These are phyloP conservation scores for Wallemia mellicola DNA, from an alignment of 1,284 basidiomycete species.

Conservation along the genomic window DNA sequence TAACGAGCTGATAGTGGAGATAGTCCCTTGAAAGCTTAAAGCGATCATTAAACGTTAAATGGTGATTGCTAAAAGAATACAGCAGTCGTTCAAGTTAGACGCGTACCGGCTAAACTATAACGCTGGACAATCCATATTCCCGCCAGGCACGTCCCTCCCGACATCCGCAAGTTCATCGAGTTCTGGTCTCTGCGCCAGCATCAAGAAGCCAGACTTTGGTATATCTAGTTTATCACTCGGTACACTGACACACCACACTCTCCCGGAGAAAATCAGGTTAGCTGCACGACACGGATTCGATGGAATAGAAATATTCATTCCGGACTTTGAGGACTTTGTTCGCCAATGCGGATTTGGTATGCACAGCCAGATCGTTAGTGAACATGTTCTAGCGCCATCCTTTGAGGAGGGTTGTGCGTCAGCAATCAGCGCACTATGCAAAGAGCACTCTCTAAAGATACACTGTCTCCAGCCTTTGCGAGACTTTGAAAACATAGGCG, in stretches of 20 bases:
- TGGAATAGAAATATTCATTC: slow-evolving; percentile 5
- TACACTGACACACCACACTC: slow-evolving; percentile 3
- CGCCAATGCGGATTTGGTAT: slow-evolving; percentile 2
- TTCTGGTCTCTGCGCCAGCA: not conserved
- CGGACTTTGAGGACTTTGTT: slow-evolving; percentile 5
- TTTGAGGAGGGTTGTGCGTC: slow-evolving; percentile 2
- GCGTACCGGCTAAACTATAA: not conserved
- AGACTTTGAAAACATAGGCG: slow-evolving; percentile 3
- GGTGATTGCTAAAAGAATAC: not conserved
- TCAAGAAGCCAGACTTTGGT: slow-evolving; percentile 1
- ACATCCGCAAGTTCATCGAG: not conserved
- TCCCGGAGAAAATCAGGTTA: slow-evolving; percentile 4
- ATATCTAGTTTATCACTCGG: slow-evolving; percentile 4
- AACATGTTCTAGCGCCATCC: not conserved
- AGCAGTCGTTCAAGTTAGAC: not conserved
- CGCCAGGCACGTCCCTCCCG: not conserved
- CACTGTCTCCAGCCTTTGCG: slow-evolving; percentile 4
- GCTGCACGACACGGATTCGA: slow-evolving; percentile 4
- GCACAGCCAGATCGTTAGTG: slow-evolving; percentile 1
- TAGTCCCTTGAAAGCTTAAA: too few species aligned
- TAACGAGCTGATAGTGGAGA: too few species aligned
- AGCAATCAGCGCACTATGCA: slow-evolving; percentile 1
- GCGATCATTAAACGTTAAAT: too few species aligned
- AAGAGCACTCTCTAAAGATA: slow-evolving; percentile 2
- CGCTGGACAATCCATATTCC: not conserved